These are phyloP conservation scores for Wickerhamiella alocasiicola DNA, from an alignment of 805 yeast species.

Conservation along the genomic window DNA sequence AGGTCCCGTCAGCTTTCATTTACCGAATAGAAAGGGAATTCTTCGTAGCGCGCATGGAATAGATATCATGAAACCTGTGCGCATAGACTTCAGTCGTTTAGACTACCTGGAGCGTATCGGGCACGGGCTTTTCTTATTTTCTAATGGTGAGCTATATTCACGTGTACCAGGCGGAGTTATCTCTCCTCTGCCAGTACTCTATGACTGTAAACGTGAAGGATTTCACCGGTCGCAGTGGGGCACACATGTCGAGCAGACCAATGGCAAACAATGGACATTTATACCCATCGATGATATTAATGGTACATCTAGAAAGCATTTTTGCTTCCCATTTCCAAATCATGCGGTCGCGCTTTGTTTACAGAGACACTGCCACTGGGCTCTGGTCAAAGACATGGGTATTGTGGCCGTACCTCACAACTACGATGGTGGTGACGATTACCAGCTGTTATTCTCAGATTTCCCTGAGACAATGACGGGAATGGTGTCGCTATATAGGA, in stretches of 20 bases:
- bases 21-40: slow-evolving; percentile 1
- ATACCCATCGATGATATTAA: slow-evolving; percentile 2
- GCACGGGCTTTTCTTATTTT: slow-evolving; percentile 1
- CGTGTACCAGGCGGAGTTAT: slow-evolving; percentile 4
- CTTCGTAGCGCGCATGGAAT: slow-evolving; percentile 3
- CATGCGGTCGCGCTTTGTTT: neutral
- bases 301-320: neutral
- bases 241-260: neutral
- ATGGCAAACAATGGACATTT: neutral
- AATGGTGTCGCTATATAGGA: slow-evolving; percentile 2
- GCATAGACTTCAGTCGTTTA: slow-evolving; percentile 1
- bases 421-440: slow-evolving; percentile 8
- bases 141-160: slow-evolving; percentile 2
- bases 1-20: neutral
- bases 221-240: slow-evolving; percentile 4
- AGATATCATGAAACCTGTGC: slow-evolving; percentile 7
- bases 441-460: neutral
- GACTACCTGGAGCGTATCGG: neutral
- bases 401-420: neutral
- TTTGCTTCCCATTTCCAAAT: slow-evolving; percentile 4
- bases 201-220: neutral
- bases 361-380: neutral
- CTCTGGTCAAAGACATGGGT: slow-evolving; percentile 3
- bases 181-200: neutral
- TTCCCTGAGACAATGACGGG: neutral